phyloP scores from a whole-genome alignment of 306 rosid genomes.

The Casuarina cunninghamiana region DNA sequence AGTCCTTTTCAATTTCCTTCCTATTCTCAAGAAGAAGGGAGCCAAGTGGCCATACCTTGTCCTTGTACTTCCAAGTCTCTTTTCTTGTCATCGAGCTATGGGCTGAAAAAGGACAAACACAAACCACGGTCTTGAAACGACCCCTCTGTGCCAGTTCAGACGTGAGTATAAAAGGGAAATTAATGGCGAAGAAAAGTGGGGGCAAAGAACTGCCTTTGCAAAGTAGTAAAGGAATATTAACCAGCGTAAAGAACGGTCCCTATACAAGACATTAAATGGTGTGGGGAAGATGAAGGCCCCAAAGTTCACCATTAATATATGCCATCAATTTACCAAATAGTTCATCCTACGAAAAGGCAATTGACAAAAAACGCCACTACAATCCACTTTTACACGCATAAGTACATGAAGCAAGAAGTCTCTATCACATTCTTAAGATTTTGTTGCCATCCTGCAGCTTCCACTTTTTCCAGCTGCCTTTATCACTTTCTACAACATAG shows the following conservation, averaged over 20 bases:
- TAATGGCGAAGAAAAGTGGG: background rate
- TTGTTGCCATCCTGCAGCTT: background rate
- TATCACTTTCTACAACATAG: slow-evolving; percentile 26
- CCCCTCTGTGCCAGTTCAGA: too few relatives aligned
- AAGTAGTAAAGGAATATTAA: background rate
- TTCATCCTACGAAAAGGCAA: background rate
- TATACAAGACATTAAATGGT: background rate
- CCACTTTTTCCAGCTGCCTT: slow-evolving; percentile 1
- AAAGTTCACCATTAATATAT: slow-evolving; percentile 1
- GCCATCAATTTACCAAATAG: slow-evolving; percentile 2
- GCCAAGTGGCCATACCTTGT: too few relatives aligned
- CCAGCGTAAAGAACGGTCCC: background rate
- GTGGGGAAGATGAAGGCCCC: background rate
- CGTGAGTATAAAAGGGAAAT: too few relatives aligned
- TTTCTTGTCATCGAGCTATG: too few relatives aligned
- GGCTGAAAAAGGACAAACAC: too few relatives aligned
- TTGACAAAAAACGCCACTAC: background rate
- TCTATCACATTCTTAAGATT: slow-evolving; percentile 11
- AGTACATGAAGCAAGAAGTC: slow-evolving; percentile 1
- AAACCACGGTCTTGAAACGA: too few relatives aligned
- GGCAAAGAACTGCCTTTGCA: background rate
- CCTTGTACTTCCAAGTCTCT: too few relatives aligned
- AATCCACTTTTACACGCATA: slow-evolving; percentile 9
- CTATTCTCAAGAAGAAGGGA: too few relatives aligned
- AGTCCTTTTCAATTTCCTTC: too few relatives aligned